Conservation (phyloP, 108 stramenopile genomes). For the Skeletonema menzelii region DNA sequence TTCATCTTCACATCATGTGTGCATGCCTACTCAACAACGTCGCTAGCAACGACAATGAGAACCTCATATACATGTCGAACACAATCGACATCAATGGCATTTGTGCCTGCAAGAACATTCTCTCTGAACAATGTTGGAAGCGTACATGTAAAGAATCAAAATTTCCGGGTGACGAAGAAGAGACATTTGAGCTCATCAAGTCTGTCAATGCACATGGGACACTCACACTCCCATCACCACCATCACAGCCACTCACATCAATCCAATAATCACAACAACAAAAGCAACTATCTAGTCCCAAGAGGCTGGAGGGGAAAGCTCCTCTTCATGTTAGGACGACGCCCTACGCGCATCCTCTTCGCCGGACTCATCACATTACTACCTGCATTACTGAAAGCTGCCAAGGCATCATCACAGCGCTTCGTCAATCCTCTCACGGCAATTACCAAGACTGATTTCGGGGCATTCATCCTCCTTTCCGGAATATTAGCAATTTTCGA, state of each 20-base stretch:
- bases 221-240: slow-evolving; percentile 47
- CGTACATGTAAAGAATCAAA: neutral
- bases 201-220: slow-evolving; percentile 56
- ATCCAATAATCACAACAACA: neutral
- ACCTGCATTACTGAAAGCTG: slow-evolving; percentile 31
- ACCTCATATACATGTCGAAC: neutral
- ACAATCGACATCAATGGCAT: neutral
- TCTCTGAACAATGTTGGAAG: neutral
- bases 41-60: neutral
- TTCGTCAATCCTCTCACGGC: neutral
- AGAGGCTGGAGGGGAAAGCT: slow-evolving; percentile 29
- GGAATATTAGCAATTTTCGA: slow-evolving; percentile 39
- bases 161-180: neutral
- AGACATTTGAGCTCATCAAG: neutral
- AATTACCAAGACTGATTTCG: slow-evolving; percentile 36
- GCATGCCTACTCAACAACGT: neutral
- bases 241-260: slow-evolving; percentile 24
- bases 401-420: neutral
- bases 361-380: slow-evolving; percentile 56
- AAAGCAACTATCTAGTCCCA: slow-evolving; percentile 14
- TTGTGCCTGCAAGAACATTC: neutral
- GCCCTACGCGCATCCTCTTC: slow-evolving; percentile 51
- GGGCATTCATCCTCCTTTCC: slow-evolving; percentile 36
- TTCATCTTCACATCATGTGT: neutral
- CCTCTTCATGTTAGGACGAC: slow-evolving; percentile 28